phyloP scores from a whole-genome alignment of 192 early-diverging fungal genomes.

The Entophlyctis helioformis region DNA sequence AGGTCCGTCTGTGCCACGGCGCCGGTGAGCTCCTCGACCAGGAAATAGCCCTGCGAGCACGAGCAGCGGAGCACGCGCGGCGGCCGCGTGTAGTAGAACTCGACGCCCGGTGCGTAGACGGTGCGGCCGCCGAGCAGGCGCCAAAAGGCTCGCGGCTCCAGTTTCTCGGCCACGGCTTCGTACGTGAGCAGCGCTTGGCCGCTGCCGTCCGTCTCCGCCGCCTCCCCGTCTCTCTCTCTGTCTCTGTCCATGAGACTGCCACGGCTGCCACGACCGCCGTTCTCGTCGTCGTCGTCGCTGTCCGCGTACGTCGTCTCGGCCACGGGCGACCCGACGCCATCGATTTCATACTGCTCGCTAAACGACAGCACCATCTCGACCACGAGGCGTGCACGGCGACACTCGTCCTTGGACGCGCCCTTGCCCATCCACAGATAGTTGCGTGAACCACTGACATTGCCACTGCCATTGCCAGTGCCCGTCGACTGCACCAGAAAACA shows the following conservation, averaged over 20 bases:
- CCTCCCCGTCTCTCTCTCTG: too few relatives aligned
- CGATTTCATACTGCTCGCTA: neutral
- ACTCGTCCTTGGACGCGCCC: constrained; percentile 21
- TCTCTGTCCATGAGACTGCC: too few relatives aligned
- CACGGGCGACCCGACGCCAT: too few relatives aligned
- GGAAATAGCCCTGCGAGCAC: constrained; percentile 29
- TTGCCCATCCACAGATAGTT: constrained; percentile 34
- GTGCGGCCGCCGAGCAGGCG: neutral
- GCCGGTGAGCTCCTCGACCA: constrained; percentile 21
- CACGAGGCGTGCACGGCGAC: constrained; percentile 10
- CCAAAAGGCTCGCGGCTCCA: constrained; percentile 17
- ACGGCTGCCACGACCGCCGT: too few relatives aligned
- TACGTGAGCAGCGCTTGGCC: neutral
- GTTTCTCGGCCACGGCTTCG: constrained; percentile 2
- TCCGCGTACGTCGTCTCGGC: too few relatives aligned
- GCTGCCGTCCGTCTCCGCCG: too few relatives aligned
- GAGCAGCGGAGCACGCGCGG: constrained; percentile 32
- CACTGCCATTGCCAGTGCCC: neutral
- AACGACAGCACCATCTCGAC: constrained; percentile 9
- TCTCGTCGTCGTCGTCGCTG: too few relatives aligned
- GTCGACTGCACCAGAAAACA: constrained; percentile 25
- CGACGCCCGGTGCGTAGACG: constrained; percentile 3
- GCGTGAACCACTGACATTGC: too few relatives aligned
- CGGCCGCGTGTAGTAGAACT: constrained; percentile 9
- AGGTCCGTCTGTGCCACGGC: constrained; percentile 28